Percentiles rank a stretch among this genome's conserved stretches.
Evolutionary conservation across 768 basidiomycete genomes (phyloP).

Genomic region (Pisolithus microcarpus): DNA sequence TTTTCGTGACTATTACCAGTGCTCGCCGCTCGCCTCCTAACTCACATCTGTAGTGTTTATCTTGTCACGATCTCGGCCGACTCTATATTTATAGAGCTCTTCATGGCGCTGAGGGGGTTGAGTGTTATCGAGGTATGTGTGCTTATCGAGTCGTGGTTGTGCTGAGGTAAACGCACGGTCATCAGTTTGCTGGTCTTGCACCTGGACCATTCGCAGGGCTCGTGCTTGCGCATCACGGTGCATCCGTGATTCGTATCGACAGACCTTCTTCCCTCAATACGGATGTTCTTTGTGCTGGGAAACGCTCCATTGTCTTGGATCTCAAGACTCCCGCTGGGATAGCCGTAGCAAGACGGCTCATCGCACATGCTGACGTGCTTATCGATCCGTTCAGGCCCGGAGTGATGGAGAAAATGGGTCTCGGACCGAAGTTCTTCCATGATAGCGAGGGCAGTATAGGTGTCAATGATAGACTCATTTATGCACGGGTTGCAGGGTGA

Average conservation of each 20-base stretch:
- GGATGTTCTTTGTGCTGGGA: constrained; percentile 62
- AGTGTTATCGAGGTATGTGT: too few relatives aligned
- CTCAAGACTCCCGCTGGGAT: constrained; percentile 56
- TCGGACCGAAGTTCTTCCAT: constrained; percentile 71
- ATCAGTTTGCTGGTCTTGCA: constrained; percentile 73
- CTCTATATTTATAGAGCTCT: too few relatives aligned
- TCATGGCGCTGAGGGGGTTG: too few relatives aligned
- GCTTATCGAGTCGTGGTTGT: not conserved
- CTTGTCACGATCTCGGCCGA: too few relatives aligned
- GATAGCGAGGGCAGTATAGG: constrained; percentile 38
- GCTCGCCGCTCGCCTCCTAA: too few relatives aligned
- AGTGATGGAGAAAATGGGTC: constrained; percentile 67
- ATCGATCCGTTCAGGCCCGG: constrained; percentile 84
- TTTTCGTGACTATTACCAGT: too few relatives aligned
- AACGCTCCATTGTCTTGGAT: constrained; percentile 68
- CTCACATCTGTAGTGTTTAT: too few relatives aligned
- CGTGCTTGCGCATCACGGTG: constrained; percentile 73
- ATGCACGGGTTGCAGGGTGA: constrained; percentile 71
- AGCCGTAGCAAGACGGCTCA: constrained; percentile 49
- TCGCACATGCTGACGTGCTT: constrained; percentile 62
- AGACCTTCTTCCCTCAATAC: constrained; percentile 37
- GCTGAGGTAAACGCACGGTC: constrained; percentile 16
- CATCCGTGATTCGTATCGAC: constrained; percentile 71
- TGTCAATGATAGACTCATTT: constrained; percentile 58
- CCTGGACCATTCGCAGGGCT: constrained; percentile 78